phyloP scores from a whole-genome alignment of 148 eudicot genomes.

The Agrostemma githago region DNA sequence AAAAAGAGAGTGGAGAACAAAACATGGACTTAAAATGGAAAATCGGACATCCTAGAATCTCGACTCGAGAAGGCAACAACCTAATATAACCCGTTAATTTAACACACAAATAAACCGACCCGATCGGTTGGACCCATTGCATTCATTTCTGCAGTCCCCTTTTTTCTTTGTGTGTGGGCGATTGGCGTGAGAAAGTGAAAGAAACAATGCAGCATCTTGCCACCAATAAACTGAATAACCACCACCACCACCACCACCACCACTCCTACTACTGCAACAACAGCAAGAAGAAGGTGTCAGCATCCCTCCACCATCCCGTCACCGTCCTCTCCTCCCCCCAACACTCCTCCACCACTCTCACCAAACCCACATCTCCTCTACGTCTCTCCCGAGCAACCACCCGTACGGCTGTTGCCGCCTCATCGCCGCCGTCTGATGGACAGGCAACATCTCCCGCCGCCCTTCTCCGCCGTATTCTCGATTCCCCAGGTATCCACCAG shows the following conservation, averaged over 20 bases:
- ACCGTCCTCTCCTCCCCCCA: background rate
- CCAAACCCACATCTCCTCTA: background rate
- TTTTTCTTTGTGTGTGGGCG: too few species aligned
- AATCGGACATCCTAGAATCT: too few species aligned
- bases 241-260: background rate
- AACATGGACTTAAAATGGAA: too few species aligned
- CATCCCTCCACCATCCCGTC: background rate
- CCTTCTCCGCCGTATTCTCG: conserved; percentile 52
- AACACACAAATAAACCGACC: too few species aligned
- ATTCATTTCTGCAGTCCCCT: too few species aligned
- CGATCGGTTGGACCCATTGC: too few species aligned
- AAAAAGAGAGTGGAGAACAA: too few species aligned
- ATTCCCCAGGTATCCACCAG: conserved; percentile 65
- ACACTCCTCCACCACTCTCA: background rate
- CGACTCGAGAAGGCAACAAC: too few species aligned
- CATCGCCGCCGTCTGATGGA: conserved; percentile 8
- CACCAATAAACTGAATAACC: background rate
- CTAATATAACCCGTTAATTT: too few species aligned
- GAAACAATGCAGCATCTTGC: background rate
- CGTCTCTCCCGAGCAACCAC: background rate
- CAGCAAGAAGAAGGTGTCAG: background rate
- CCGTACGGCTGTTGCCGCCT: background rate
- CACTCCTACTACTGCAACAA: background rate
- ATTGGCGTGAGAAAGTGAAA: too few species aligned
- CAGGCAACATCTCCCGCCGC: conserved; percentile 33